Evolutionary conservation across 345 rosid genomes (phyloP).

Genomic region (Psidium guajava): DNA sequence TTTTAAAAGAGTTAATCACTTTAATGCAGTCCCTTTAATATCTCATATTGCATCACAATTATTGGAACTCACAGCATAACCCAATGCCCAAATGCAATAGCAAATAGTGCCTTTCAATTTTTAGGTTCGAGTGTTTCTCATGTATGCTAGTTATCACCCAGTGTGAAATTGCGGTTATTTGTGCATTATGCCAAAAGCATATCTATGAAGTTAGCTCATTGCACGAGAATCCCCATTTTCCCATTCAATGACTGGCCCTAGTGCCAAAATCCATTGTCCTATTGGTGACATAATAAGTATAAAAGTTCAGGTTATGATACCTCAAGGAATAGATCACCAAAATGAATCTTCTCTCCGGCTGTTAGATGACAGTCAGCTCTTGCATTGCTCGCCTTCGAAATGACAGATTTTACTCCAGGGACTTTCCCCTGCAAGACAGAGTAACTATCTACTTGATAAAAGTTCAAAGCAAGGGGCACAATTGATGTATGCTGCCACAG

Average conservation of each 20-base stretch:
- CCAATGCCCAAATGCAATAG: not conserved
- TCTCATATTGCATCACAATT: not conserved
- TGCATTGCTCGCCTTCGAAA: slow-evolving; percentile 71
- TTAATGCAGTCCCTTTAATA: not conserved
- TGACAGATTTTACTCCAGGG: slow-evolving; percentile 60
- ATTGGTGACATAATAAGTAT: not conserved
- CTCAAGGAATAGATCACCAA: slow-evolving; percentile 69
- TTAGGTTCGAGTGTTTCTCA: not conserved
- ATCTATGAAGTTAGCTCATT: not conserved
- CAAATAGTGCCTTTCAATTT: not conserved
- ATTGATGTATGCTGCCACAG: not conserved
- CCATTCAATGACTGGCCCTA: not conserved
- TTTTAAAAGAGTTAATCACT: not conserved
- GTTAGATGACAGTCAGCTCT: slow-evolving; percentile 70
- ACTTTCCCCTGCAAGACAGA: slow-evolving; percentile 32
- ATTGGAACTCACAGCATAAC: not conserved
- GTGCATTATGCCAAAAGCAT: not conserved
- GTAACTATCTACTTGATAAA: not conserved
- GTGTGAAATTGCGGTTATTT: not conserved
- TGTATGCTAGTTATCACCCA: not conserved
- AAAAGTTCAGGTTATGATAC: slow-evolving; percentile 8
- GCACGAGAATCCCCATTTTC: not conserved
- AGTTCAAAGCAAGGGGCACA: not conserved
- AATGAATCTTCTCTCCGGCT: slow-evolving; percentile 55
- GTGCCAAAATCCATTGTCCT: not conserved